phyloP scores from a whole-genome alignment of 768 basidiomycete genomes.

The Lactarius trivialis region DNA sequence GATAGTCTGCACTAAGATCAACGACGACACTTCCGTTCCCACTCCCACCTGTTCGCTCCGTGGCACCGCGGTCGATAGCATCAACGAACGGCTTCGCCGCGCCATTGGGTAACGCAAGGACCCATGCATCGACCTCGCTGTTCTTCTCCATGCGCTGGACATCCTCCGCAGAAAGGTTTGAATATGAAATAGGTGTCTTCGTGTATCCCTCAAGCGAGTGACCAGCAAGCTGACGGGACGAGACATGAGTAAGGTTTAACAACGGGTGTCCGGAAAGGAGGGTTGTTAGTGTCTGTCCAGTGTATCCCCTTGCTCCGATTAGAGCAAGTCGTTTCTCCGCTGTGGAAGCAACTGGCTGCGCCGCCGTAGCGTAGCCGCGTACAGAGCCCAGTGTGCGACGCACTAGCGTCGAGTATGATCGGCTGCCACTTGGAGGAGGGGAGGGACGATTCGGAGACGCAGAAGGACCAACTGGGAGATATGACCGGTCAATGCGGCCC shows the following conservation, averaged over 20 bases:
- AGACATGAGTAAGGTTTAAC: constrained; percentile 89
- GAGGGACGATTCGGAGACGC: constrained; percentile 48
- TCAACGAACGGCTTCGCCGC: constrained; percentile 95
- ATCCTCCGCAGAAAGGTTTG: constrained; percentile 70
- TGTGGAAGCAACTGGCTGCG: constrained; percentile 38
- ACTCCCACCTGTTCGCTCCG: constrained; percentile 37
- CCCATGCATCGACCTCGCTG: constrained; percentile 94
- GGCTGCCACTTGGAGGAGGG: constrained; percentile 36
- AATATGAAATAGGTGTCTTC: constrained; percentile 67
- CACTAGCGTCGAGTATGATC: constrained; percentile 55
- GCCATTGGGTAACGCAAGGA: constrained; percentile 99
- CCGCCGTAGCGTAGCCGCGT: constrained; percentile 78
- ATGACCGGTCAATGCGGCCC: constrained; percentile 80
- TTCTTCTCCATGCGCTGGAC: constrained; percentile 85
- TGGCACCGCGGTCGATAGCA: constrained; percentile 75
- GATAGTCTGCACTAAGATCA: constrained; percentile 90
- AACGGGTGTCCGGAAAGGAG: constrained; percentile 86
- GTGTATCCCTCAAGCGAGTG: constrained; percentile 72
- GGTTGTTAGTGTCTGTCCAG: constrained; percentile 84
- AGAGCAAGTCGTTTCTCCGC: constrained; percentile 86
- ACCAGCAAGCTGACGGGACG: constrained; percentile 90
- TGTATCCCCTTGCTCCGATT: constrained; percentile 94
- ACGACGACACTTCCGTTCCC: constrained; percentile 70
- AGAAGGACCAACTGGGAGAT: constrained; percentile 80
- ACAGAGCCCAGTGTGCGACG: constrained; percentile 43